These are phyloP conservation scores for Plasmodium sp. DNA, from an alignment of 169 alveolate species.

Conservation along the genomic window DNA sequence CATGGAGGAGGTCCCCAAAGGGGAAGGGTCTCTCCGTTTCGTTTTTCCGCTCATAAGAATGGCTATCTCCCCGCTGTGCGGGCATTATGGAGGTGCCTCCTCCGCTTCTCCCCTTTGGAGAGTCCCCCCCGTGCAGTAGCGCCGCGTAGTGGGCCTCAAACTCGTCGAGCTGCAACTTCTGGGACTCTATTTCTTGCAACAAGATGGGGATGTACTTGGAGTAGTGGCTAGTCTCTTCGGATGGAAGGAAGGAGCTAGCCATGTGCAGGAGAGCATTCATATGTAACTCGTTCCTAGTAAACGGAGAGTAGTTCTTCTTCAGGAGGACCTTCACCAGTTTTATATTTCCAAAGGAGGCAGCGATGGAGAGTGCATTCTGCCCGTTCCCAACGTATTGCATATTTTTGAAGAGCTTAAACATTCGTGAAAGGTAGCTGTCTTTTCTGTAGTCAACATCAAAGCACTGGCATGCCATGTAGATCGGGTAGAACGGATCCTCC, in stretches of 20 bases:
- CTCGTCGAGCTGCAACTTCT: neutral
- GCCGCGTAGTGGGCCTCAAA: constrained; percentile 3
- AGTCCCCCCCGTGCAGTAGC: neutral
- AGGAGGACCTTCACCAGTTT: constrained; percentile 73
- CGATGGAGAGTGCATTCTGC: constrained; percentile 76
- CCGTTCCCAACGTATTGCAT: constrained; percentile 82
- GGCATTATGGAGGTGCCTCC: neutral
- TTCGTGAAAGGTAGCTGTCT: neutral
- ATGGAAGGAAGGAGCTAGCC: constrained; percentile 66
- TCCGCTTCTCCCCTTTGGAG: neutral
- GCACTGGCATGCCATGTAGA: constrained; percentile 58
- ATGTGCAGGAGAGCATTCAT: constrained; percentile 56
- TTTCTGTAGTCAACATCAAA: neutral
- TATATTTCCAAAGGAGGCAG: constrained; percentile 78
- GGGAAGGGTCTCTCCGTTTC: constrained; percentile 14
- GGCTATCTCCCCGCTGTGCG: too few relatives aligned
- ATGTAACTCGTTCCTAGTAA: constrained; percentile 24
- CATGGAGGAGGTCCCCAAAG: constrained; percentile 17
- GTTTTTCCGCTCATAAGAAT: neutral
- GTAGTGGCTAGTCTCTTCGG: neutral
- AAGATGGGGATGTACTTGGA: constrained; percentile 34
- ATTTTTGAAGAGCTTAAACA: constrained; percentile 61
- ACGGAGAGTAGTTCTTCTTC: constrained; percentile 43
- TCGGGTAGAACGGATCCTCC: constrained; percentile 32
- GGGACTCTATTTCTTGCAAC: constrained; percentile 33